A percentile compares a stretch with the other conserved stretches of the same genome.
These are phyloP conservation scores for Elsinoe perseae DNA, from an alignment of 2,329 filamentous ascomycete species.

Conservation along the genomic window DNA sequence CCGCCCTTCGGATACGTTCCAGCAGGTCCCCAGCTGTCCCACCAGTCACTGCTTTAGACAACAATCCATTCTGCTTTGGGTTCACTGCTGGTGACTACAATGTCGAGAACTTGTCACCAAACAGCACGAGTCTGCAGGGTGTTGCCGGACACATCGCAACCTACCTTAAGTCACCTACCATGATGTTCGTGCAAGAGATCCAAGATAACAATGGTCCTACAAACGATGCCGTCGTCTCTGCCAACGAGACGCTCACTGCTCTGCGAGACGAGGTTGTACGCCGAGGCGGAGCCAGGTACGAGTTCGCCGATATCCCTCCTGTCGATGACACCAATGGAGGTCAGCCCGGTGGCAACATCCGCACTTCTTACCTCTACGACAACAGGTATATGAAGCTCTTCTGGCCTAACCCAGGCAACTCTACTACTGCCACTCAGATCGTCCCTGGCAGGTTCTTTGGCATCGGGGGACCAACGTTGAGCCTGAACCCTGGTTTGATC, in stretches of 20 bases:
- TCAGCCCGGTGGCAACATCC: conserved; percentile 63
- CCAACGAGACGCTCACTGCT: conserved; percentile 52
- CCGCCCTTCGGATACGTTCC: conserved; percentile 44
- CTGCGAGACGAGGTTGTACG: conserved; percentile 47
- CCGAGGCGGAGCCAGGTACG: conserved; percentile 45
- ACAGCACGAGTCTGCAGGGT: conserved; percentile 46
- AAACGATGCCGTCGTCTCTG: conserved; percentile 51
- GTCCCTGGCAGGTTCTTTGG: conserved; percentile 35
- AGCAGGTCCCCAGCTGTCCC: conserved; percentile 42
- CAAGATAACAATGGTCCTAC: conserved; percentile 58
- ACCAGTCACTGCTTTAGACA: conserved; percentile 46
- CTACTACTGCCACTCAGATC: conserved; percentile 51
- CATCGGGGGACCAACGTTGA: conserved; percentile 42
- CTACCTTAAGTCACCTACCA: conserved; percentile 55
- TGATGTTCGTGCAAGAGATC: conserved; percentile 63
- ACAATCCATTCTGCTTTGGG: conserved; percentile 50
- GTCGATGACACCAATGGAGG: conserved; percentile 57
- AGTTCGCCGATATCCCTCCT: conserved; percentile 53
- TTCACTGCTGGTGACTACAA: conserved; percentile 63
- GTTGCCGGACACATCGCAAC: conserved; percentile 59
- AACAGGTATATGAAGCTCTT: conserved; percentile 52
- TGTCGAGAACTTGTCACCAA: conserved; percentile 58
- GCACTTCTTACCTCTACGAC: conserved; percentile 62
- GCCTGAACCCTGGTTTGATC: conserved; percentile 62
- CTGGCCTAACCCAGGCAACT: conserved; percentile 50